These are phyloP conservation scores for Limonium bicolor DNA, from an alignment of 148 eudicot genomes.

Conservation along the genomic window DNA sequence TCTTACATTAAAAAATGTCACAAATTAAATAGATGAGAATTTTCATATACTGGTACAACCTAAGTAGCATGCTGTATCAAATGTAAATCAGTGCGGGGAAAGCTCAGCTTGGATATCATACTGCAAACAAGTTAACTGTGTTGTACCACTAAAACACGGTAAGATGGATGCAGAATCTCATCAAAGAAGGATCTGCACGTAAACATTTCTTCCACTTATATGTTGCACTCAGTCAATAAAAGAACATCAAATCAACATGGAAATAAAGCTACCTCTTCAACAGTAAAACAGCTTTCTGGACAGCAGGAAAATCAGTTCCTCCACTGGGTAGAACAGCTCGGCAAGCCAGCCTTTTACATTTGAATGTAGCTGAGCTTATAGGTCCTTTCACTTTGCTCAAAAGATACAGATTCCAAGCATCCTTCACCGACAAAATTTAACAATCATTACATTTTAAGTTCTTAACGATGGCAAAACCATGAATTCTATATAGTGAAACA, in stretches of 20 bases:
- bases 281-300: slow-evolving; percentile 24
- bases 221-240: too few species aligned
- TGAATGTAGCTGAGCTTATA: slow-evolving; percentile 13
- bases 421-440: slow-evolving; percentile 25
- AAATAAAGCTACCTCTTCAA: slow-evolving; percentile 28
- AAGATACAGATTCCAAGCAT: slow-evolving; percentile 30
- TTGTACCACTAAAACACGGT: too few species aligned
- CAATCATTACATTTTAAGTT: background rate
- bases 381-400: slow-evolving; percentile 10
- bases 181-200: too few species aligned
- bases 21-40: too few species aligned
- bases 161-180: too few species aligned
- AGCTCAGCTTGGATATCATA: too few species aligned
- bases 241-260: background rate
- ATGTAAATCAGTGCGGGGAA: too few species aligned
- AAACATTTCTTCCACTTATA: too few species aligned
- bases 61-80: too few species aligned
- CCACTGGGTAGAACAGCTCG: slow-evolving; percentile 36
- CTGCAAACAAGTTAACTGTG: too few species aligned
- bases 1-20: too few species aligned
- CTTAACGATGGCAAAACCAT: background rate
- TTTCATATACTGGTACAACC: too few species aligned
- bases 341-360: slow-evolving; percentile 26
- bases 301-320: slow-evolving; percentile 25
- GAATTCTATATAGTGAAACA: background rate